Evolutionary conservation across 2,329 filamentous ascomycete genomes (phyloP).

Genomic region (Rutstroemia sp.): DNA sequence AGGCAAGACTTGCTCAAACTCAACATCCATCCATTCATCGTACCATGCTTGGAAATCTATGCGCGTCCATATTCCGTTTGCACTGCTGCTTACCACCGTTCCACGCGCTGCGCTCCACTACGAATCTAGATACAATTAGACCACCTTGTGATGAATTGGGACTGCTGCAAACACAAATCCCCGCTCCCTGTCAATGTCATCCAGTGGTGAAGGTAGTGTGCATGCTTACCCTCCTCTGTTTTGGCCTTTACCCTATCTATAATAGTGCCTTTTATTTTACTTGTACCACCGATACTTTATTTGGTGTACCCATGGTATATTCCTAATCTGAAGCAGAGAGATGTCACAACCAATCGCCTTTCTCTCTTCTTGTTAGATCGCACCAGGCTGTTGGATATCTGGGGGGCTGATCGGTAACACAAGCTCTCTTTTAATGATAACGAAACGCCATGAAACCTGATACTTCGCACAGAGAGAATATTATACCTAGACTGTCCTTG

Average conservation of each 20-base stretch:
- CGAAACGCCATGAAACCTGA: neutral
- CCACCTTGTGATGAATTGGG: neutral
- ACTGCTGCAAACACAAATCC: neutral
- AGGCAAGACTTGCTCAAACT: neutral
- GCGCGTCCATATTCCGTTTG: constrained; percentile 1
- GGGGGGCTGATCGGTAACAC: neutral
- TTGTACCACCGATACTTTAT: neutral
- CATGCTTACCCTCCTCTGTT: neutral
- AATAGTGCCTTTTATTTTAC: neutral
- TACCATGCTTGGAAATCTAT: neutral
- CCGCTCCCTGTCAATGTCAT: neutral
- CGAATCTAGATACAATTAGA: neutral
- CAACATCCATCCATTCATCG: neutral
- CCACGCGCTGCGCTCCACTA: constrained; percentile 10
- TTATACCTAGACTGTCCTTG: neutral
- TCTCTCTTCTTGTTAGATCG: neutral
- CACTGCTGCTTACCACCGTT: constrained; percentile 7
- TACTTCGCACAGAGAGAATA: neutral
- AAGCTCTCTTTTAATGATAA: neutral
- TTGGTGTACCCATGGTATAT: neutral
- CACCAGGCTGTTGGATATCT: neutral
- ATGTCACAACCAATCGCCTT: too few species aligned
- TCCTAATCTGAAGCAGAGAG: too few species aligned
- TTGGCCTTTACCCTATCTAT: neutral
- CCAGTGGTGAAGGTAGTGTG: neutral